These are phyloP conservation scores for Salix exigua DNA, from an alignment of 345 rosid species.

Conservation along the genomic window DNA sequence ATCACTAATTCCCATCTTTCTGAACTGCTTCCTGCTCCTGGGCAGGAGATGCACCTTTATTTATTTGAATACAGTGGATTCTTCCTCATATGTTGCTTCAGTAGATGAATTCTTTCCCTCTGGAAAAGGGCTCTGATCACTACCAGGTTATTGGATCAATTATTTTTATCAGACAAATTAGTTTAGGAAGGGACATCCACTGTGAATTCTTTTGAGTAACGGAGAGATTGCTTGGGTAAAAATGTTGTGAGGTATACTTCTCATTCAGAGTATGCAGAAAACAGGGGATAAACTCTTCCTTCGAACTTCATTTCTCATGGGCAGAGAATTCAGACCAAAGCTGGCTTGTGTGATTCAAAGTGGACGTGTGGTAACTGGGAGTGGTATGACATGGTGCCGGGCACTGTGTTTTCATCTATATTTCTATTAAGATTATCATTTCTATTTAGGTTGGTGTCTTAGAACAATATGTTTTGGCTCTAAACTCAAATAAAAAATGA, in stretches of 20 bases:
- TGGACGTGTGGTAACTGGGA: no score
- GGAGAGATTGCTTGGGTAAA: conserved; percentile 46
- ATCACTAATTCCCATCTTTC: conserved; percentile 13
- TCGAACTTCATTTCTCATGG: conserved; percentile 10
- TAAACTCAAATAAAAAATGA: no score
- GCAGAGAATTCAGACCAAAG: no score
- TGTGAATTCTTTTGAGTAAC: conserved; percentile 53
- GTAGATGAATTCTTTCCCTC: conserved; percentile 10
- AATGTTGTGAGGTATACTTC: conserved; percentile 30
- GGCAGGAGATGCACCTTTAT: conserved; percentile 12
- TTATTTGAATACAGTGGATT: conserved; percentile 3
- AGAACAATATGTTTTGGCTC: no score
- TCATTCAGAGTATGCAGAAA: conserved; percentile 44
- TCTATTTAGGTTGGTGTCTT: no score
- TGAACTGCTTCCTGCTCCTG: conserved; percentile 28
- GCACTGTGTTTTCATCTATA: no score
- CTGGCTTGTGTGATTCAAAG: no score
- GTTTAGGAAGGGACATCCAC: conserved; percentile 78
- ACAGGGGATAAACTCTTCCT: conserved; percentile 43
- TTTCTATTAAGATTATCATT: no score
- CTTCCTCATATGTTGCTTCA: conserved; percentile 19
- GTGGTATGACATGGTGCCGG: no score
- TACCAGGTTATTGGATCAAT: not conserved
- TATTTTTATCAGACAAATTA: conserved; percentile 36
- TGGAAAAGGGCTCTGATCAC: no score